phyloP scores from a whole-genome alignment of 176 grass and related monocot genomes.

The Rhynchospora pubera region DNA sequence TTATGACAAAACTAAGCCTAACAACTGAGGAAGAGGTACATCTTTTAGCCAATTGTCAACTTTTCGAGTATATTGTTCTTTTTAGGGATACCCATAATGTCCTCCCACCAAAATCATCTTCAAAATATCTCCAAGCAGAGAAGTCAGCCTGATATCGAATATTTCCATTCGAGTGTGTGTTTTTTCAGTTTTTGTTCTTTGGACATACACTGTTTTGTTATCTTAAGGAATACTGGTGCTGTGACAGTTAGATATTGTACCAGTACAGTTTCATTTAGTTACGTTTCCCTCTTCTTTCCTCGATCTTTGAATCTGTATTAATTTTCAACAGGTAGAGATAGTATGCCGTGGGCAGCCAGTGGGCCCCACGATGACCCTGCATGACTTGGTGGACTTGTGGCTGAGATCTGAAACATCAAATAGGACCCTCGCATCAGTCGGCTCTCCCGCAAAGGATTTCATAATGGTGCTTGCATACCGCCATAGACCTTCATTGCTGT shows the following conservation, averaged over 20 bases:
- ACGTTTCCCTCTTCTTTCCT: background rate
- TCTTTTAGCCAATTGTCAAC: background rate
- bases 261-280: background rate
- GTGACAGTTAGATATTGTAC: background rate
- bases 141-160: background rate
- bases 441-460: conserved; percentile 52
- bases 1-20: conserved; percentile 60
- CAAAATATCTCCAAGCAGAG: background rate
- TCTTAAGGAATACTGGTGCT: background rate
- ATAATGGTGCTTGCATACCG: conserved; percentile 84
- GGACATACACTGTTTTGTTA: background rate
- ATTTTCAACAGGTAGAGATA: conserved; percentile 52
- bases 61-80: background rate
- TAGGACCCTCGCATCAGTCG: conserved; percentile 18
- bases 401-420: conserved; percentile 28
- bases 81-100: background rate
- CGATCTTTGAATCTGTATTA: background rate
- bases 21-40: conserved; percentile 69
- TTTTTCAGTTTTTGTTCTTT: background rate
- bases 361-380: conserved; percentile 47
- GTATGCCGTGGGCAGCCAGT: conserved; percentile 44
- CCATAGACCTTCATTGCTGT: conserved; percentile 24
- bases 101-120: background rate
- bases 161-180: background rate
- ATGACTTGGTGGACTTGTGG: conserved; percentile 46